Base-by-base conservation (phyloP, 805 yeast genomes). In the Hanseniaspora mollemarum region DNA sequence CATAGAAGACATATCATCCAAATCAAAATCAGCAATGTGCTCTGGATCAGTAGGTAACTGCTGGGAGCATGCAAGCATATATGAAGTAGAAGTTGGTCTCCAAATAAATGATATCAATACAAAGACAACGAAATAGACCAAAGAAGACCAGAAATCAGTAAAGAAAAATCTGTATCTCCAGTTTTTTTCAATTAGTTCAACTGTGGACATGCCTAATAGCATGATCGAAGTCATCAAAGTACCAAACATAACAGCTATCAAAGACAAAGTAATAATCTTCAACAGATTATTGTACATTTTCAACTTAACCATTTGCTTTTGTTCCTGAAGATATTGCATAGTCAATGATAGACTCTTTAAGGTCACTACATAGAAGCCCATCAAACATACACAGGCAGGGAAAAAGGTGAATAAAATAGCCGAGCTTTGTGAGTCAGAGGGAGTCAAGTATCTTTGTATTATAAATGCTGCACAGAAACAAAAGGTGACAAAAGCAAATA, bases 61-160 rank as follows among this genome's bases (percentile, higher is more conserved):
- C 49, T 87, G 86, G 2, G 96, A 85, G 55, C 88, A 88, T 12
- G 96, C 97, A 61, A 92, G 76, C 77, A 94, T 81, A 60, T 88
- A 84, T 53, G 95, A 87, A 37, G 95, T 87, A 58, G 83, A 92
- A 0, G 96, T 90, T 49, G 99, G 99, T 66, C 98, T 81, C 98
- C 98, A 92, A 55, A 92, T 76, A 70, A 87, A 78, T 4, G 95
- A 85, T 56, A 92, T 73, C 9, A 87, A 77, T 59, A 82, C 75
- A 64, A 92, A 88, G 35, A 88, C 88, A 43, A 81, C 67, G 61
- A 84, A 86, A 68, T 87, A 92, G 13, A 87, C 81, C 44, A 87
- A 74, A 44, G 94, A 81, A 36, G 96, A 95, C 96, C 97, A 88
- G 70, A 94, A 94, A 59, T 90, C 96, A 41, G 82, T 74, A 49